Evolutionary conservation across 169 alveolate species (phyloP).

Genomic region (Cryptosporidium andersoni): DNA sequence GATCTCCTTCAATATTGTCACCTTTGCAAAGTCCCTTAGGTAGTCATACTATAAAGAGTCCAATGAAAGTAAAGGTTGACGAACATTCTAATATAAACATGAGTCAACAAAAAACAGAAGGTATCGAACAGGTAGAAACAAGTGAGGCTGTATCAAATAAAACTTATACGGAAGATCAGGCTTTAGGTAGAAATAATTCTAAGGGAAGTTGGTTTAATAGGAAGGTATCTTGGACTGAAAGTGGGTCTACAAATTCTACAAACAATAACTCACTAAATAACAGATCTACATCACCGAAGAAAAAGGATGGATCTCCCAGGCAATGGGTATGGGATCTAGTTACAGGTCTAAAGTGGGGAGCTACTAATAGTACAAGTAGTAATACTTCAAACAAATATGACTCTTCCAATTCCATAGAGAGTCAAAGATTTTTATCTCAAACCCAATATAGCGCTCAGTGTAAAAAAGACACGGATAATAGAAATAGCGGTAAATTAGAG

Average conservation of each 20-base stretch:
- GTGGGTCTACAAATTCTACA: neutral
- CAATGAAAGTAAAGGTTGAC: neutral
- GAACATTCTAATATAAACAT: neutral
- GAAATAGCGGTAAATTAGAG: neutral
- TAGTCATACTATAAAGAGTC: slow-evolving; percentile 2
- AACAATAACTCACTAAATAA: neutral
- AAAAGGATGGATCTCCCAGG: slow-evolving; percentile 65
- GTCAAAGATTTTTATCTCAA: no score
- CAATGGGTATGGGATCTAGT: slow-evolving; percentile 71
- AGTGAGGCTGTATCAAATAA: neutral
- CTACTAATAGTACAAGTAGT: slow-evolving; percentile 7
- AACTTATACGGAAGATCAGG: neutral
- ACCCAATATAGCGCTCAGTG: no score
- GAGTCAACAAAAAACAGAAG: neutral
- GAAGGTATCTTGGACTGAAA: slow-evolving; percentile 25
- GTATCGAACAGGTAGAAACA: neutral
- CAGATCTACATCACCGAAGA: slow-evolving; percentile 2
- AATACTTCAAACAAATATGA: neutral
- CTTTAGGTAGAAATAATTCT: neutral
- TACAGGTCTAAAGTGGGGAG: slow-evolving; percentile 61
- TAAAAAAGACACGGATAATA: no score
- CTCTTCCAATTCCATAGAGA: no score
- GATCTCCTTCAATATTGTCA: slow-evolving; percentile 39
- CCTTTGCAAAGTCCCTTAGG: slow-evolving; percentile 67
- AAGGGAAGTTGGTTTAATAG: slow-evolving; percentile 59